phyloP scores from a whole-genome alignment of 768 basidiomycete species.

The Tephrocybe sp. region DNA sequence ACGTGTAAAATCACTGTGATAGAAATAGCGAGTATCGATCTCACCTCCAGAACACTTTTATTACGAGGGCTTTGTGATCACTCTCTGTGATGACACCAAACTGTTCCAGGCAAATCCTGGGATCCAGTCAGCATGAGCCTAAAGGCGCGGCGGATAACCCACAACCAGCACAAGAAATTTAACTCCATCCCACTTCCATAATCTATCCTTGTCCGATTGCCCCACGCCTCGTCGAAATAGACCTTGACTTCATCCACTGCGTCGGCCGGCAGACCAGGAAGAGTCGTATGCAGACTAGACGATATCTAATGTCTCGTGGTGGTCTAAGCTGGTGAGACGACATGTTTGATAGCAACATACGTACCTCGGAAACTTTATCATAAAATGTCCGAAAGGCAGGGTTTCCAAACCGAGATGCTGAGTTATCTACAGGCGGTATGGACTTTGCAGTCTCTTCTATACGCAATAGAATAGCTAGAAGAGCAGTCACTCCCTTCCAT shows the following conservation, averaged over 20 bases:
- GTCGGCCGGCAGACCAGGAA: conserved; percentile 58
- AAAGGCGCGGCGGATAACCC: conserved; percentile 27
- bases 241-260: conserved; percentile 68
- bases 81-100: conserved; percentile 60
- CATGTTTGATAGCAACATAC: conserved; percentile 6
- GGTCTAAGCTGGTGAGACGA: background rate
- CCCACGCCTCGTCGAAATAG: conserved; percentile 91
- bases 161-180: conserved; percentile 98
- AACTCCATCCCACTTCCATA: conserved; percentile 99
- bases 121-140: background rate
- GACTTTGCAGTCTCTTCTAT: conserved; percentile 66
- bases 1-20: conserved; percentile 24
- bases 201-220: conserved; percentile 88
- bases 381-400: conserved; percentile 94
- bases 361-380: conserved; percentile 74
- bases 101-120: conserved; percentile 78
- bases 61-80: conserved; percentile 77
- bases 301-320: conserved; percentile 42
- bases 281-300: conserved; percentile 50
- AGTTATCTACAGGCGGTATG: conserved; percentile 87
- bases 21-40: conserved; percentile 11
- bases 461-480: conserved; percentile 63
- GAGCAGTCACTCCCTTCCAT: conserved; percentile 57
- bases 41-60: conserved; percentile 87
- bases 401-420: conserved; percentile 93